phyloP scores from a whole-genome alignment of 1,284 basidiomycete species.

The Moesziomyces globuligerus region DNA sequence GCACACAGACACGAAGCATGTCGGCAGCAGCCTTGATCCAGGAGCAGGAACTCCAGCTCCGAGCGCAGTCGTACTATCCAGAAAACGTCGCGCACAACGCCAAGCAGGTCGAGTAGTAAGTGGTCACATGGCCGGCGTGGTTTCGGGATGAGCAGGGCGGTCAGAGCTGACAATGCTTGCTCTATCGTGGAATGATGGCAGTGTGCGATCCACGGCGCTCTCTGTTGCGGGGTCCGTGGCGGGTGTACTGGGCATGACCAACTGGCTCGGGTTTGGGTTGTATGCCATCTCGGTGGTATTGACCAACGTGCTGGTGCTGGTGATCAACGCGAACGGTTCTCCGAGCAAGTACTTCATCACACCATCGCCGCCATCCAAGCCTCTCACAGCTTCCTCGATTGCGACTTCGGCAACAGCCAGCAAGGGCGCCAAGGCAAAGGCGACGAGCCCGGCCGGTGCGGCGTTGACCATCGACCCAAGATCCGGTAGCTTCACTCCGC shows the following conservation, averaged over 20 bases:
- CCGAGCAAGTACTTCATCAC: conserved; percentile 51
- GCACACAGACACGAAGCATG: conserved; percentile 7
- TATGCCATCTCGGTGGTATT: conserved; percentile 53
- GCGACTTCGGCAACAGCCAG: background rate
- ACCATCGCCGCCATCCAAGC: conserved; percentile 26
- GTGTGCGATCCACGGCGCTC: conserved; percentile 59
- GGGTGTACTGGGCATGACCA: conserved; percentile 63
- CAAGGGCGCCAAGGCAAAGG: conserved; percentile 10
- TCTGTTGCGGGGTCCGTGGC: conserved; percentile 58
- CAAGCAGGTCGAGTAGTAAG: conserved; percentile 60
- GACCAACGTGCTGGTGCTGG: conserved; percentile 50
- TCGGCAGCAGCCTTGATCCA: conserved; percentile 39
- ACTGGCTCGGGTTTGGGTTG: conserved; percentile 61
- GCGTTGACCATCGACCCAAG: conserved; percentile 22
- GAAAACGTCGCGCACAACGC: conserved; percentile 59
- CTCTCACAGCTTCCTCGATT: conserved; percentile 1
- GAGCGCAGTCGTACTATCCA: conserved; percentile 53
- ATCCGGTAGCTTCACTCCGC: conserved; percentile 21
- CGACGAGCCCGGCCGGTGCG: background rate
- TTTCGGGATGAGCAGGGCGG: no score
- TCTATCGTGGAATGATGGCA: conserved; percentile 3
- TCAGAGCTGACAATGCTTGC: no score
- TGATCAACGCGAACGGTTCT: conserved; percentile 40
- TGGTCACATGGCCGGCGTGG: no score
- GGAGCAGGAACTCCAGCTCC: conserved; percentile 43